These are phyloP conservation scores for Trichosporon sp. DNA, from an alignment of 1,284 basidiomycete genomes.

Conservation along the genomic window DNA sequence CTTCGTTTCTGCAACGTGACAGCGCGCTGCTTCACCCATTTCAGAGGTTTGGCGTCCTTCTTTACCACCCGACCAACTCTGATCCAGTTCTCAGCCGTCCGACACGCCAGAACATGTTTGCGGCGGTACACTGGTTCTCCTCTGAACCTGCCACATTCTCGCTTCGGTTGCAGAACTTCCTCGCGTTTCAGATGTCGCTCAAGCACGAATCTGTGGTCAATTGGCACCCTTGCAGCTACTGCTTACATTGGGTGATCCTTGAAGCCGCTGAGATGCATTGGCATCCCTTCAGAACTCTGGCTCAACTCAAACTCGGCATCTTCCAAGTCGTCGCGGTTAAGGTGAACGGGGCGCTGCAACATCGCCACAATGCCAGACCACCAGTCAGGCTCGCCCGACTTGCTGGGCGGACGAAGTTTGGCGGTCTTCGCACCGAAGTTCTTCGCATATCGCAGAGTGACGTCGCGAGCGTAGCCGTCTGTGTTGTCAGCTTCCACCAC, in stretches of 20 bases:
- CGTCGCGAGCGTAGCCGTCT: constrained; percentile 57
- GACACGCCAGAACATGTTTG: constrained; percentile 72
- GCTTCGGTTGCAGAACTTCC: constrained; percentile 78
- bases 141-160: constrained; percentile 83
- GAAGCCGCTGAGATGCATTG: constrained; percentile 82
- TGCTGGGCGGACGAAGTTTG: constrained; percentile 67
- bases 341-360: constrained; percentile 67
- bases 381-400: constrained; percentile 68
- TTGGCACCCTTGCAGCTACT: too few relatives aligned
- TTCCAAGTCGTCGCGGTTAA: constrained; percentile 90
- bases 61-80: constrained; percentile 72
- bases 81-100: constrained; percentile 94
- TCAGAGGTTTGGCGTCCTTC: constrained; percentile 76
- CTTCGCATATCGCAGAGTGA: constrained; percentile 61
- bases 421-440: constrained; percentile 77
- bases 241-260: constrained; percentile 88
- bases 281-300: constrained; percentile 87
- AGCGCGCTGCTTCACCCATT: constrained; percentile 80
- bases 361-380: constrained; percentile 67
- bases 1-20: constrained; percentile 77
- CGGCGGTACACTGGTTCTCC: constrained; percentile 91
- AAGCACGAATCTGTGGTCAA: constrained; percentile 67
- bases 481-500: constrained; percentile 11
- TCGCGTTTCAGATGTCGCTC: constrained; percentile 82
- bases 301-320: constrained; percentile 82